Conservation (phyloP, 2,329 filamentous ascomycete genomes). For the Aplosporella prunicola region DNA sequence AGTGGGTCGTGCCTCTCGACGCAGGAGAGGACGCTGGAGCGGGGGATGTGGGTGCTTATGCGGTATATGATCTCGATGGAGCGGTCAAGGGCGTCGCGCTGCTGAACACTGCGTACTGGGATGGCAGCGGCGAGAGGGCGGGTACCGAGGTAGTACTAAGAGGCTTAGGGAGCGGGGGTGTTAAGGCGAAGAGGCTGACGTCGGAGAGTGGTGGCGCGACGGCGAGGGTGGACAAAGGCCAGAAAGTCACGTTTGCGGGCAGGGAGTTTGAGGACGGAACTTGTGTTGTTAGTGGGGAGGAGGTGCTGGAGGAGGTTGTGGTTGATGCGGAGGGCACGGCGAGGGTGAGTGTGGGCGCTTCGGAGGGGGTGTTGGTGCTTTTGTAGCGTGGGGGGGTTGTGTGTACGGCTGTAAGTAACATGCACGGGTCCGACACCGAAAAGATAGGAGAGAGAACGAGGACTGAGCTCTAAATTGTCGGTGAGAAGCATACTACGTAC, state of each 20-base stretch:
- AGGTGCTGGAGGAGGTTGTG: slow-evolving; percentile 28
- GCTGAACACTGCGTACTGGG: slow-evolving; percentile 23
- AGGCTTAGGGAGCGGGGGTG: slow-evolving; percentile 28
- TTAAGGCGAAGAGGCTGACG: slow-evolving; percentile 38
- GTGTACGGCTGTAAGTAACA: too few relatives aligned
- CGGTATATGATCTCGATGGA: slow-evolving; percentile 26
- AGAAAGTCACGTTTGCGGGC: slow-evolving; percentile 36
- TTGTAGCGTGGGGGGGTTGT: too few relatives aligned
- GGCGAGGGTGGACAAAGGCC: slow-evolving; percentile 38
- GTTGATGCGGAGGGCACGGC: slow-evolving; percentile 30
- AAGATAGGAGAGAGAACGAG: too few relatives aligned
- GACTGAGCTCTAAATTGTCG: too few relatives aligned
- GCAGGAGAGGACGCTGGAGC: slow-evolving; percentile 26
- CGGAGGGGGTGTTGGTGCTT: slow-evolving; percentile 42
- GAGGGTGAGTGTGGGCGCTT: slow-evolving; percentile 35
- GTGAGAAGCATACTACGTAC: too few relatives aligned
- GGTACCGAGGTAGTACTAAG: slow-evolving; percentile 34
- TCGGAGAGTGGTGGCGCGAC: slow-evolving; percentile 34
- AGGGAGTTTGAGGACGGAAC: slow-evolving; percentile 39
- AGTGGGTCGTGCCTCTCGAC: slow-evolving; percentile 39
- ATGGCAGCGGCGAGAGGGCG: slow-evolving; percentile 17
- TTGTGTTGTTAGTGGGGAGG: slow-evolving; percentile 35
- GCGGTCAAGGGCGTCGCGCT: not conserved
- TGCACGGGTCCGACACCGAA: too few relatives aligned
- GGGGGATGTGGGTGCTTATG: slow-evolving; percentile 42